Base-by-base conservation (phyloP, 2,329 filamentous ascomycete species). In the Dendrostoma leiphaemia region DNA sequence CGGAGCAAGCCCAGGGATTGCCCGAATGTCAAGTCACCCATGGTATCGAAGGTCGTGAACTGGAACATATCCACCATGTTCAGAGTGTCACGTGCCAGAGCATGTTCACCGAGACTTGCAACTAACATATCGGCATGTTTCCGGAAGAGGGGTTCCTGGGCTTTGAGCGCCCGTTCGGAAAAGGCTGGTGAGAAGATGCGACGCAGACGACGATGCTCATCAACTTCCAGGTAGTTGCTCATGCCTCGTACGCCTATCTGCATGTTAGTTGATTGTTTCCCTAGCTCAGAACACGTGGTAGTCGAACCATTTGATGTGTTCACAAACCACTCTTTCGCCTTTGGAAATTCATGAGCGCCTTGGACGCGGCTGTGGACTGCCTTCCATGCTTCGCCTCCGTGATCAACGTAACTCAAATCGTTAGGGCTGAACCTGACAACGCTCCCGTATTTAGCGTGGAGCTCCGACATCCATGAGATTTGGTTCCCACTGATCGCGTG, bases 31-130 rank as follows among this genome's bases (percentile, higher is more conserved):
- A 63, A 55, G 10, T 62, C 54, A 4, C 55, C 59, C 60, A 63
- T 62, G 29, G 61, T 56, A 19, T 63, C 61, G 23, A 63, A 63
- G 1, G 52, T 58, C 17, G 57, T 45, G 17, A 62, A 60, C 15
- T 63, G 60, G 19, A 50, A 46, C 29, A 57, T 21, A 28, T 46
- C 24, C 6, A 48, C 46, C 19, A 60, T 53, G 8, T 60, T 46
- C 7, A 4, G n/a, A 32, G 26, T 10, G 9, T 1, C n/a, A 8
- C 28, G 8, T 21, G 13, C 21, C 43, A 3, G n/a, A n/a, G 19
- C 9, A 13, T 7, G n/a, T 15, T 32, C 28, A 9, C 9, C n/a
- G 17, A 46, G 28, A 6, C 23, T 46, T 3, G 17, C 24, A 3
- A 46, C 23, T 15, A 49, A 19, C 24, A 28, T 26, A n/a, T 49